Base-by-base conservation (phyloP, 1,284 basidiomycete genomes). In the Fomitopsis betulina region DNA sequence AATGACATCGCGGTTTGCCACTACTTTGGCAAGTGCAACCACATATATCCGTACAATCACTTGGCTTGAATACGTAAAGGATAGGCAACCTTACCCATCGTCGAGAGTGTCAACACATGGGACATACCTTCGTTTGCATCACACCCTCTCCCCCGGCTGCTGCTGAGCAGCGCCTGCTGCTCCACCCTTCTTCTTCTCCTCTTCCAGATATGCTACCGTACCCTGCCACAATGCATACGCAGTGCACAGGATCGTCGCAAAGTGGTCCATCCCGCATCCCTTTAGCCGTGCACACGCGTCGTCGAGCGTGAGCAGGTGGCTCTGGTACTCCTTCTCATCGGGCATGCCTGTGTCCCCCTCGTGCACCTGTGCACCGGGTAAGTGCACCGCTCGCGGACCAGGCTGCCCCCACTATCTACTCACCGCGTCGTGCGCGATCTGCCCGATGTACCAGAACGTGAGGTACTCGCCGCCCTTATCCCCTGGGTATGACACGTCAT, bases 261-360 rank as follows among this genome's bases (percentile, higher is more conserved):
- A 32, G 1, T 57, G 13, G 30, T 23, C 17, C 45, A 35, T 35
- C 17, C 40, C 57, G 2, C 42, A 17, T 13, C 4, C 4, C 3
- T 23, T 1, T 13, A 66, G 71, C 62, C 61, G 39, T n/a, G n/a
- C 4, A 33, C 68, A 19, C 3, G 75, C 75, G 5, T 70, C 67
- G 0, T 73, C 58, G 19, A 62, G 21, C 17, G 60, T 55, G 17
- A 76, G 49, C n/a, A 75, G 63, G 50, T 65, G 64, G 17, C 70
- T 67, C 30, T 70, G 61, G 64, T 78, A 87, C 52, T 74, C 65
- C 60, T 76, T 67, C 64, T 86, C 85, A 64, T 85, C 75, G 0
- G 78, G 68, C 83, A 84, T 85, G 15, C 80, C 78, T 6, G 83
- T 85, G 21, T 76, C 75, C 40, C 67, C 61, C 27, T 83, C 74